phyloP scores from a whole-genome alignment of 768 basidiomycete species.

The Trichaptum fuscoviolaceum region DNA sequence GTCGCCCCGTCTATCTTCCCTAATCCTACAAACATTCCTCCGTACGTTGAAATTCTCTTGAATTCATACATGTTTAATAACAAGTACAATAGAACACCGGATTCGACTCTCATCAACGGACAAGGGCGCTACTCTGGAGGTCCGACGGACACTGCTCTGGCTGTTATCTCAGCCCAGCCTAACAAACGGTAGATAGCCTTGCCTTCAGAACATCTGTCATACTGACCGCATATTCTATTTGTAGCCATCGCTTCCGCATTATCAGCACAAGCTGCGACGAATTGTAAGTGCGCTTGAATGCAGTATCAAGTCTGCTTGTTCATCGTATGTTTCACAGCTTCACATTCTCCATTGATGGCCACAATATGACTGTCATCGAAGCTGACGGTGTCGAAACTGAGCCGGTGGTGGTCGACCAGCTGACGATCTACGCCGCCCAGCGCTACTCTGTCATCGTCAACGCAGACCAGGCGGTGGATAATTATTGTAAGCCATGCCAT shows the following conservation, averaged over 20 bases:
- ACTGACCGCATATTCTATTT: constrained; percentile 5
- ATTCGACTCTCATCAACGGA: constrained; percentile 43
- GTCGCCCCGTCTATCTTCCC: constrained; percentile 5
- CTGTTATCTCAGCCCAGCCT: constrained; percentile 30
- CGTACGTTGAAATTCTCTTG: neutral
- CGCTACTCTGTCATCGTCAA: constrained; percentile 37
- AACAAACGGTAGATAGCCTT: constrained; percentile 28
- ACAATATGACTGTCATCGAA: constrained; percentile 39
- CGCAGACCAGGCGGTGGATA: constrained; percentile 32
- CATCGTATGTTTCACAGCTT: constrained; percentile 29
- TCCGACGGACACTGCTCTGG: constrained; percentile 24
- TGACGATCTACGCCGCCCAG: constrained; percentile 39
- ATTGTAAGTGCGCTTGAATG: neutral
- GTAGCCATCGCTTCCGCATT: constrained; percentile 24
- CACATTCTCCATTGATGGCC: constrained; percentile 30
- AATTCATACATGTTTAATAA: neutral
- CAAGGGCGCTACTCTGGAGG: constrained; percentile 33
- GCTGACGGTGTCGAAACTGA: constrained; percentile 32
- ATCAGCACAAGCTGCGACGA: constrained; percentile 29
- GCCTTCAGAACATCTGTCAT: neutral
- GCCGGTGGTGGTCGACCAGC: constrained; percentile 33
- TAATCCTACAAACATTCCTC: neutral
- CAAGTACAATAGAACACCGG: constrained; percentile 17
- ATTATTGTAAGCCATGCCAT: constrained; percentile 29
- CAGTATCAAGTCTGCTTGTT: constrained; percentile 19